Evolutionary conservation across 2,329 filamentous ascomycete genomes (phyloP), one percentile per base, ranked within the genome.

Genomic region (Fusarium sp.): DNA sequence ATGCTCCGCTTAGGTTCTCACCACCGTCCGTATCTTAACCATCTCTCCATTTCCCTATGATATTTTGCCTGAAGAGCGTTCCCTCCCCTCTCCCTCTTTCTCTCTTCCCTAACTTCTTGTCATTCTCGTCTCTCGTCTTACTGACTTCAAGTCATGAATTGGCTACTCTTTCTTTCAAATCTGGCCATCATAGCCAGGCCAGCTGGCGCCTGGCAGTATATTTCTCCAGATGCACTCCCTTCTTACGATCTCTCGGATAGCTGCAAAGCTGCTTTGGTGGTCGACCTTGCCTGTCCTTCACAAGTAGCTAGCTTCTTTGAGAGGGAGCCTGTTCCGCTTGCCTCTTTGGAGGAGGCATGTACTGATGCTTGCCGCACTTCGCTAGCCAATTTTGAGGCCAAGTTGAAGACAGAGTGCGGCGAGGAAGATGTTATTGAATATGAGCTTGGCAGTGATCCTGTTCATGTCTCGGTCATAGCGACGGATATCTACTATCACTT

Each of bases 401-500:
- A 25, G 3, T 38, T 63, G 5, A 63, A 63, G 45, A 63, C 11
- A 14, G 20, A 63, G 20, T 63, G 31, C 45, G 31, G 45, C 22
- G 60, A 63, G 45, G 18, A 63, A 52, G 60, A 63, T 63, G 6
- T 63, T 13, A 6, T 63, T 9, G 11, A 63, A 11, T 63, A 63
- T 27, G 6, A 63, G 18, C 60, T 40, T 7, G 22, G 31, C 6
- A 25, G n/a, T 40, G 10, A 40, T 40, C 42, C 45, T 11, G 16
- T 63, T 54, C 22, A 63, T 38, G 6, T 63, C 31, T 63, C 60
- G 0, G 11, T 63, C 14, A 27, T 63, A n/a, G 60, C 60, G 16
- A 63, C 22, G 31, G 60, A 63, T 13, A 63, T 63, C n/a, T 54
- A 54, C 27, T 63, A 63, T 54, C 33, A 63, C n/a, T 54, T 63